Conservation (phyloP, 768 basidiomycete genomes). For the Clitopilus hobsonii region DNA sequence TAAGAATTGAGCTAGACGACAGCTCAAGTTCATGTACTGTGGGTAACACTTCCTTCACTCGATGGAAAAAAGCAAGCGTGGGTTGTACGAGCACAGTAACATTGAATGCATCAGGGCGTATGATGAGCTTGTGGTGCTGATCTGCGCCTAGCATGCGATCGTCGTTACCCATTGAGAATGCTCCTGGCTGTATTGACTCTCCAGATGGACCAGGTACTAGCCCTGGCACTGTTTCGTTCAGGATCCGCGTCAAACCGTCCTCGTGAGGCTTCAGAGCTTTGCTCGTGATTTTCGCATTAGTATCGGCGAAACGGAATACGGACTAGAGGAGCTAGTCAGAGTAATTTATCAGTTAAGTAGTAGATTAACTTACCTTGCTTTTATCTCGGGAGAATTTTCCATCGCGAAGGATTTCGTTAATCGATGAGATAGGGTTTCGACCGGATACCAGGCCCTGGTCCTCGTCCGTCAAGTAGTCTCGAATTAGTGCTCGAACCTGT, state of each 20-base stretch:
- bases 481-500: conserved; percentile 81
- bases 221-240: conserved; percentile 92
- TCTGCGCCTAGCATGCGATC: conserved; percentile 70
- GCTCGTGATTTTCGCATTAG: conserved; percentile 67
- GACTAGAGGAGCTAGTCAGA: conserved; percentile 38
- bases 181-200: conserved; percentile 55
- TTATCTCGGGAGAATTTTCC: conserved; percentile 76
- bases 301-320: conserved; percentile 89
- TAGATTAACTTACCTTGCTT: conserved; percentile 51
- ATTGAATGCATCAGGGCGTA: conserved; percentile 91
- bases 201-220: conserved; percentile 72
- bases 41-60: conserved; percentile 68
- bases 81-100: conserved; percentile 94
- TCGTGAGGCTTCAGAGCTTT: conserved; percentile 74
- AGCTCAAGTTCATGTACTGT: conserved; percentile 61
- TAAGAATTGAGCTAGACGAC: conserved; percentile 69
- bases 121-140: conserved; percentile 80
- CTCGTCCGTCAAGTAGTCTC: conserved; percentile 91
- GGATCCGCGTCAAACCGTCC: conserved; percentile 75
- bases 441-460: conserved; percentile 74
- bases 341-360: neutral
- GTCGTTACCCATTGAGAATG: conserved; percentile 61
- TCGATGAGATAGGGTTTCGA: conserved; percentile 85
- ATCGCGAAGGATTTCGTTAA: conserved; percentile 89
- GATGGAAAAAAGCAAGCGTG: conserved; percentile 78